These are phyloP conservation scores for Colletotrichum caudatum DNA, from an alignment of 2,329 filamentous ascomycete species.

Conservation along the genomic window DNA sequence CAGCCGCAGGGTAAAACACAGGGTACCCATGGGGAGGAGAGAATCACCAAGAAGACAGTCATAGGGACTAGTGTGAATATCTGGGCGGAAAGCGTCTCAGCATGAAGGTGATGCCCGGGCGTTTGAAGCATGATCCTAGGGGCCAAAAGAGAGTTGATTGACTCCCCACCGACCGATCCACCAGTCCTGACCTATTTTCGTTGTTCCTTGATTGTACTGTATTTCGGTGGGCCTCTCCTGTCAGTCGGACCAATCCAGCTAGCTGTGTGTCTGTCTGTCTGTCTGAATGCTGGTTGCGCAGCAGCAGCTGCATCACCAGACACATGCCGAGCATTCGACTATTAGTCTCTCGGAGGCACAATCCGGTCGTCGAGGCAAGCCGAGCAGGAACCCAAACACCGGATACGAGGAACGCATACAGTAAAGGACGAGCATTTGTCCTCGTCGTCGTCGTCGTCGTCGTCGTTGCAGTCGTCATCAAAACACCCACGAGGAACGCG, in stretches of 20 bases:
- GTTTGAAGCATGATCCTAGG: slow-evolving; percentile 9
- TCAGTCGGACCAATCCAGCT: background rate
- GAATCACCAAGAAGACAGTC: slow-evolving; percentile 2
- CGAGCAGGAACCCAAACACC: background rate
- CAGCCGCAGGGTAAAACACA: background rate
- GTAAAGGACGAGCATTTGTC: background rate
- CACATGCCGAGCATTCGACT: background rate
- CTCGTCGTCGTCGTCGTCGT: background rate
- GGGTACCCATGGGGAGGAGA: background rate
- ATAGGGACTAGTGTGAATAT: background rate
- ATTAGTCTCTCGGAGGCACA: background rate
- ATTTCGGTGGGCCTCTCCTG: background rate
- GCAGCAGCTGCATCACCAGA: slow-evolving; percentile 5
- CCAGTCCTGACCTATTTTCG: slow-evolving; percentile 33
- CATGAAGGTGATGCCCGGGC: background rate
- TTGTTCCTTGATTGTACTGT: background rate
- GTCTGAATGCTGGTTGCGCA: background rate
- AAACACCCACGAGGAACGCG: background rate
- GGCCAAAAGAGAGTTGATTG: slow-evolving; percentile 38
- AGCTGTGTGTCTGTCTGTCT: background rate
- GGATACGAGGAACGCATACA: slow-evolving; percentile 1
- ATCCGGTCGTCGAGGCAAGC: background rate
- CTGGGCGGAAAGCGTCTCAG: background rate
- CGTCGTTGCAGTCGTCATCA: slow-evolving; percentile 16
- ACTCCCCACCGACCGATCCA: slow-evolving; percentile 13